Conservation (phyloP, 345 rosid species). For the Salix dunnii region DNA sequence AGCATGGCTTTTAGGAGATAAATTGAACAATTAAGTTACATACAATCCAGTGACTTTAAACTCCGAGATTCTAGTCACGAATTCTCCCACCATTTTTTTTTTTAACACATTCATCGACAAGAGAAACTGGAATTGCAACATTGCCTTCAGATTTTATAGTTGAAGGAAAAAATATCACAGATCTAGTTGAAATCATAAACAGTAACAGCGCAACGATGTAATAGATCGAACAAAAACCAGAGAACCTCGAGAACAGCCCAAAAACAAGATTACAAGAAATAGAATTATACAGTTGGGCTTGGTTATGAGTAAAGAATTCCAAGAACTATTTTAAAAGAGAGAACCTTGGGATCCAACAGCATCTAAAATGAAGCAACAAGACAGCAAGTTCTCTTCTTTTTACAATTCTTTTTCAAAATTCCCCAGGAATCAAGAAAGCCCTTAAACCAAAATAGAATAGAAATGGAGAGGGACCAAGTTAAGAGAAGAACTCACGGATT, state of each 20-base stretch:
- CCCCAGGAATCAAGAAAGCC: slow-evolving; percentile 9
- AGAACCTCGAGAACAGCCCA: background rate
- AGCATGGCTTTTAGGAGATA: background rate
- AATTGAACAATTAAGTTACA: background rate
- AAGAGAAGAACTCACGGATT: slow-evolving; percentile 36
- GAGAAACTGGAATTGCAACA: slow-evolving; percentile 8
- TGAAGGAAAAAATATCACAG: slow-evolving; percentile 18
- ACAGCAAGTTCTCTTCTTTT: slow-evolving; percentile 10
- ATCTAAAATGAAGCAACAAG: background rate
- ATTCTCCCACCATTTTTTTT: background rate
- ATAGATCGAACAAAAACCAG: slow-evolving; percentile 5
- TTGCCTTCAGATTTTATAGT: slow-evolving; percentile 7
- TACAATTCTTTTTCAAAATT: background rate
- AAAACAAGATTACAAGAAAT: background rate
- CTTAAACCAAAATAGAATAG: background rate
- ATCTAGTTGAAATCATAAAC: slow-evolving; percentile 24
- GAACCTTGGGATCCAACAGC: background rate
- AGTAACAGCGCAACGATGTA: background rate
- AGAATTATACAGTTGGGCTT: background rate
- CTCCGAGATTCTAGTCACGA: background rate
- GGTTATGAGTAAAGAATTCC: background rate
- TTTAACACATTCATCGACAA: background rate
- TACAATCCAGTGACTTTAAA: background rate
- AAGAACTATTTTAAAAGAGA: background rate
- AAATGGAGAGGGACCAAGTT: background rate